Conservation (phyloP, 2,329 filamentous ascomycete species). For the Aspergillus phoenicis region DNA sequence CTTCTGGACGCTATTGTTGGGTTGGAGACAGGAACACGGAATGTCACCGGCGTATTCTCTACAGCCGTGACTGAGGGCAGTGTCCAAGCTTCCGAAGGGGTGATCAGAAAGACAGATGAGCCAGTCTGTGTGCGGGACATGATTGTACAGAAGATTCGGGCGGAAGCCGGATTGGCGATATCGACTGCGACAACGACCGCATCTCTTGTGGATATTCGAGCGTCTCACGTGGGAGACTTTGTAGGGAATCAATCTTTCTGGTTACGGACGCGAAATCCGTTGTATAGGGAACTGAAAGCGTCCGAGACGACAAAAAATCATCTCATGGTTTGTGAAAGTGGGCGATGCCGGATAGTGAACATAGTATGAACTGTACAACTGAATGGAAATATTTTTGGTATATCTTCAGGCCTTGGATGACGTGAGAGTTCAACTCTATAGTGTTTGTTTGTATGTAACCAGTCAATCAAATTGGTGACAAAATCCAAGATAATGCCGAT, state of each 20-base stretch:
- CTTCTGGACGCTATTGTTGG: slow-evolving; percentile 76
- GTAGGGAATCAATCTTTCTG: slow-evolving; percentile 41
- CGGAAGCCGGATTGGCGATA: slow-evolving; percentile 35
- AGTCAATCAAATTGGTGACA: too few relatives aligned
- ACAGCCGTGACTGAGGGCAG: slow-evolving; percentile 29
- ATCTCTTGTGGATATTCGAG: slow-evolving; percentile 41
- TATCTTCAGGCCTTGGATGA: neutral
- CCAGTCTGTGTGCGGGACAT: slow-evolving; percentile 32
- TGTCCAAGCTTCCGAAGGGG: slow-evolving; percentile 16
- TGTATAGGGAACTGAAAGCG: slow-evolving; percentile 42
- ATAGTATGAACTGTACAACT: slow-evolving; percentile 25
- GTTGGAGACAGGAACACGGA: slow-evolving; percentile 68
- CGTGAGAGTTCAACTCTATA: too few relatives aligned
- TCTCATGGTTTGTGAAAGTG: slow-evolving; percentile 42
- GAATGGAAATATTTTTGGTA: neutral
- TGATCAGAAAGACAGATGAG: slow-evolving; percentile 23
- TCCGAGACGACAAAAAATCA: slow-evolving; percentile 40
- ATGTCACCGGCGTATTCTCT: slow-evolving; percentile 58
- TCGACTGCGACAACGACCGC: slow-evolving; percentile 37
- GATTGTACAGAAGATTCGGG: slow-evolving; percentile 36
- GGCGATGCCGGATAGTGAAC: slow-evolving; percentile 40
- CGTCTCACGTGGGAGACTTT: slow-evolving; percentile 37
- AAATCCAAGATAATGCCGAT: too few relatives aligned
- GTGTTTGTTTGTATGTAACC: too few relatives aligned
- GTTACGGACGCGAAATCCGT: slow-evolving; percentile 40